Base-by-base conservation (phyloP, 306 rosid species). In the Inga leiocalycina region DNA sequence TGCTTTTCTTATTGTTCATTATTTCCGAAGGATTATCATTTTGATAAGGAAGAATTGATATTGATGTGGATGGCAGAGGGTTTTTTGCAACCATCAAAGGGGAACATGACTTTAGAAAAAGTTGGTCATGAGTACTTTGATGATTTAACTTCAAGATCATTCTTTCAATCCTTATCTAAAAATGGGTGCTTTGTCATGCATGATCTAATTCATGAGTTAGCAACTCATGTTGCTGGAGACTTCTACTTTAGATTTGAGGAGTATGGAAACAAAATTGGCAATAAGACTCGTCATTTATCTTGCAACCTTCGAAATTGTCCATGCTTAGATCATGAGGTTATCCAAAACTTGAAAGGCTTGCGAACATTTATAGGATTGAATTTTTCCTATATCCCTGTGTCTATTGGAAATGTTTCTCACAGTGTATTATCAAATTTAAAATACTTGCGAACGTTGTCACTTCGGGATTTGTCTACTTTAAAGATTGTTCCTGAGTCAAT, bases 31-130 rank as follows among this genome's bases (percentile, higher is more conserved):
- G 77, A 67, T 1, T 4, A 84, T 27, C 43, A 65, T 32, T 65
- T 84, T 43, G 6, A 30, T 11, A 39, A 52, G 65, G 8, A 72
- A 10, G 22, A 79, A 2, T 51, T 84, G 27, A 17, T 65, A 0
- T 8, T 79, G 15, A 14, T 39, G 30, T 84, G 83, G 83, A 73
- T 84, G 83, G 86, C 71, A 19, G 83, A 84, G 34, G 80, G 66
- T 2, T 78, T 84, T 11, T 19, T 84, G 11, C 39, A 12, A 3
- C 71, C 49, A 3, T 43, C 13, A 7, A 17, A 74, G 20, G 11
- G n/a, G 19, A 41, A 1, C 2, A 37, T 48, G 13, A 19, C 16
- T 5, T 8, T 71, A 19, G 79, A 82, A 52, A 64, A 69, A 13
- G 52, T 77, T 52, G 85, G 74, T 45, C 2, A 8, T 24, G 52